phyloP scores from a whole-genome alignment of 140 eudicot species.

The Ambrosia hybrid region DNA sequence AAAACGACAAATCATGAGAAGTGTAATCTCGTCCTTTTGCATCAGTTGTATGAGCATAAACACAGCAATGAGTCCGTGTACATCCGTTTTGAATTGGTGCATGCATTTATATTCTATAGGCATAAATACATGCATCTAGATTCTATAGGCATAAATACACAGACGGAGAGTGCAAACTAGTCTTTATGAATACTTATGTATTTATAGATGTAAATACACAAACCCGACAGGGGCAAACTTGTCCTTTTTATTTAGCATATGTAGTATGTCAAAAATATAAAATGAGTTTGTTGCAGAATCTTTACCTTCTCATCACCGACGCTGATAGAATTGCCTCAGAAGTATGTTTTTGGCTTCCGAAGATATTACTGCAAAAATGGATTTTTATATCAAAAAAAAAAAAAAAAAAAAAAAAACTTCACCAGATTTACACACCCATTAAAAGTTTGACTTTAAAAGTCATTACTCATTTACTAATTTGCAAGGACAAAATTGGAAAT shows the following conservation, averaged over 20 bases:
- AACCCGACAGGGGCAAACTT: not conserved
- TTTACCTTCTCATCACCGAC: conserved; percentile 78
- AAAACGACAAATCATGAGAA: not conserved
- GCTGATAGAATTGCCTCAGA: conserved; percentile 74
- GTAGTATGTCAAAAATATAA: not conserved
- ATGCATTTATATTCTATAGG: not conserved
- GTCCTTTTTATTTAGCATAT: conserved; percentile 4
- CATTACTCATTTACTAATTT: not conserved
- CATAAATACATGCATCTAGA: not conserved
- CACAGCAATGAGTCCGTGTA: not conserved
- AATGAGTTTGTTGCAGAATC: conserved; percentile 18
- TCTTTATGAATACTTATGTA: conserved; percentile 6
- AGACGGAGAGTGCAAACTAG: not conserved
- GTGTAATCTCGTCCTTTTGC: conserved; percentile 22
- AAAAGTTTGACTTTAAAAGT: not conserved
- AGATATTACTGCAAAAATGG: conserved; percentile 54
- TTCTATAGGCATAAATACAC: not conserved
- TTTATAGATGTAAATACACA: conserved; percentile 2
- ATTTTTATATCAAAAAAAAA: not conserved
- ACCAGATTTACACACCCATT: not conserved
- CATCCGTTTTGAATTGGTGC: conserved; percentile 5
- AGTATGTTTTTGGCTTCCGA: conserved; percentile 73
- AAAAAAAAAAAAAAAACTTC: not conserved
- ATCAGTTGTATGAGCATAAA: not conserved
- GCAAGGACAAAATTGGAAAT: not conserved